Base-by-base conservation (phyloP, 306 rosid genomes). In the Cucumis hystrix region DNA sequence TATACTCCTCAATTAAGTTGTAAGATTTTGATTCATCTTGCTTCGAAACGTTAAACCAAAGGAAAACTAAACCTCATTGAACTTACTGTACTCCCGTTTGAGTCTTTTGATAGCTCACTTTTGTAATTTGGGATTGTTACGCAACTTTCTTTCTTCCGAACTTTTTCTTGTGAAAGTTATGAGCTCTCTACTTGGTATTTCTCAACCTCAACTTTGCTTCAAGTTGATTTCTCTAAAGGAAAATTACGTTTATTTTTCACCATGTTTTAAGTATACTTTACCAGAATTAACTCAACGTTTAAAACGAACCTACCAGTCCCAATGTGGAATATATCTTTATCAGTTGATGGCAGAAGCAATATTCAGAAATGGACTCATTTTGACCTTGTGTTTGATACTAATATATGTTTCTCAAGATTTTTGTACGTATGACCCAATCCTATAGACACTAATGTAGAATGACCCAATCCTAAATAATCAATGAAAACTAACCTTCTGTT, bases 11-110 rank as follows among this genome's bases (percentile, higher is more conserved):
- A 41, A 40, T 43, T 21, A 12, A 67, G 74, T 68, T 82, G 52
- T 79, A 20, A 28, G 56, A 52, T 58, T 84, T 58, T 67, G 67
- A 68, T 75, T 35, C 25, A 45, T 77, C 70, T 57, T 16, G 54
- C 66, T 47, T 15, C 37, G 25, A 8, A 15, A 70, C 28, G 45
- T 28, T 52, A 2, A 73, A 49, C 60, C 40, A 49, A 71, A 47
- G 15, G 59, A 69, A 69, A 47, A 15, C 37, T 25, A 41, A 71
- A 15, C 33, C 8, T 39, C 0, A 18, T 10, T 39, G 52, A 18
- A 18, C 72, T 13, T 66, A 66, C 17, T 39, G 15, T 7, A 8
- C 71, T 64, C 47, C 25, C 4, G 71, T 33, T 37, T 35, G 70
- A 35, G 25, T 39, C 16, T 65, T 33, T 63, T 33, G 21, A 67